Evolutionary conservation across 129 eudicot genomes (phyloP), one percentile per base, ranked within the genome.

Genomic region (Chrysanthemum lavandulifolium): DNA sequence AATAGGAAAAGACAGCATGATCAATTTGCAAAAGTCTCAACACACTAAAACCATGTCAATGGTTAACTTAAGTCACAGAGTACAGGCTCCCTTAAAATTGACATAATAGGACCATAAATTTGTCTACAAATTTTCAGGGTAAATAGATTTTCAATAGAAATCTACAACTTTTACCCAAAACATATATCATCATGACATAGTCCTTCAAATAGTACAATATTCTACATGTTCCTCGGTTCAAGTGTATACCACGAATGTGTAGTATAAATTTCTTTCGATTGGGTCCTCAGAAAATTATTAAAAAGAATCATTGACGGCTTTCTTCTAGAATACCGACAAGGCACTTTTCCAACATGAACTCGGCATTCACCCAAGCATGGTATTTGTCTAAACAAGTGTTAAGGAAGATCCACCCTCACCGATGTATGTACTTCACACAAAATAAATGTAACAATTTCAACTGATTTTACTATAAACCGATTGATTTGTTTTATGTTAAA

Each of bases 351-450:
- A 81, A 25, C 77, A 81, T 75, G 58, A 81, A 75, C 21, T 81
- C 84, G 0, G 81, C 81, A 71, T 81, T 81, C 70, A 81, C 84
- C 84, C 84, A 81, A 33, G 84, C 84, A 81, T 81, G 84, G 74
- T 81, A 81, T 71, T 81, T 81, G 71, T 81, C 84, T 75, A 36
- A 71, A 49, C 63, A 15, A 65, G 50, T 16, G 43, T 74, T 62
- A 80, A 58, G 73, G 51, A 72, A 60, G 25, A 56, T 16, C 13
- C 25, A 15, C 40, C 43, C 15, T 15, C 15, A 54, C 18, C 15
- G 3, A 0, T 69, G 14, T 14, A 61, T 27, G 29, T 19, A 2
- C 45, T 36, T 36, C n/a, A 25, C 13, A 61, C 58, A 53, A 16
- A 14, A 13, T 14, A 53, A 8, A 14, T 8, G 47, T 40, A 40